Evolutionary conservation across 2,329 filamentous ascomycete species (phyloP).

Genomic region (Ceratocystis lukuohia): DNA sequence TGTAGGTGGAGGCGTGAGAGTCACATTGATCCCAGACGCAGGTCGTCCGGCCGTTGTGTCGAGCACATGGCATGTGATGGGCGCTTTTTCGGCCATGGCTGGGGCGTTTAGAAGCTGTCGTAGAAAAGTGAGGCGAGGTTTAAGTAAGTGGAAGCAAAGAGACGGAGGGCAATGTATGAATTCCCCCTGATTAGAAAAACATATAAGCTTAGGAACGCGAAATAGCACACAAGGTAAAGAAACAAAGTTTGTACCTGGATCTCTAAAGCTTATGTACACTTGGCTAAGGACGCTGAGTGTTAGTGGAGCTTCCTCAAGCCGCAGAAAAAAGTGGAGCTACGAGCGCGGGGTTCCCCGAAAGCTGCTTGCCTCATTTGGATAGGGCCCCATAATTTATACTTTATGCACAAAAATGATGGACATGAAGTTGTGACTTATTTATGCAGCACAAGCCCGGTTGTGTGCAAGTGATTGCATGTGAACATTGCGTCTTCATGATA

Average conservation of each 20-base stretch:
- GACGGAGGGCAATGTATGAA: neutral
- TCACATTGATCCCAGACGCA: constrained; percentile 51
- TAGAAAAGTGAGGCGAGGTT: neutral
- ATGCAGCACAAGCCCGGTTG: neutral
- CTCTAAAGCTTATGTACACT: neutral
- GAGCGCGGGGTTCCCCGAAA: constrained; percentile 19
- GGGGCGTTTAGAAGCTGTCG: constrained; percentile 9
- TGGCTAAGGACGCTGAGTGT: neutral
- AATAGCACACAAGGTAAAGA: no score
- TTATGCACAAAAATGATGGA: neutral
- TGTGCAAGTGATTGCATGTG: neutral
- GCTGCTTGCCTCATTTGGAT: constrained; percentile 6
- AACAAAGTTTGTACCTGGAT: no score
- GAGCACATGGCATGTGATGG: constrained; percentile 78
- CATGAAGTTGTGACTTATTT: neutral
- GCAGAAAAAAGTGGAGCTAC: constrained; percentile 14
- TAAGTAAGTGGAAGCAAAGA: neutral
- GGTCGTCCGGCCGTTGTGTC: constrained; percentile 65
- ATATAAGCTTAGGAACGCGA: no score
- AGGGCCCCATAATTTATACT: neutral
- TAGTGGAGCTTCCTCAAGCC: neutral
- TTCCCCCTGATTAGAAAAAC: no score
- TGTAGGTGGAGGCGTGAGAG: constrained; percentile 36
- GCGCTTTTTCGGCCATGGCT: constrained; percentile 34
- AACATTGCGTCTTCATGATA: neutral